phyloP scores from a whole-genome alignment of 2,329 filamentous ascomycete species.

The Aspergillus persii region DNA sequence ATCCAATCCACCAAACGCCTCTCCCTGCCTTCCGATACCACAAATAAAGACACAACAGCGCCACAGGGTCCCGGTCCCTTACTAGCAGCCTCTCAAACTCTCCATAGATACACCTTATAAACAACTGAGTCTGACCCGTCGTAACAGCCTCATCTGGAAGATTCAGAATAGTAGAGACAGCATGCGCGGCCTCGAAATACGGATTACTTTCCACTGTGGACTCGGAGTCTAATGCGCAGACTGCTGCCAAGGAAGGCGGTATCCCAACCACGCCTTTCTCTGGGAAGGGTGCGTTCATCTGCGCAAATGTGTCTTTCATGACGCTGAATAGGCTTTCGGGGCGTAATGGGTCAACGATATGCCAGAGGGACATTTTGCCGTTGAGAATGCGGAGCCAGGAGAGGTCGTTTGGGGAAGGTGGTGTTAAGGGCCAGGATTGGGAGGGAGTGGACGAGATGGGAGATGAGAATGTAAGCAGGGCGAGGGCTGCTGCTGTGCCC shows the following conservation, averaged over 20 bases:
- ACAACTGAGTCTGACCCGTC: conserved; percentile 29
- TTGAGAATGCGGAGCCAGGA: conserved; percentile 58
- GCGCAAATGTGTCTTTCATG: conserved; percentile 31
- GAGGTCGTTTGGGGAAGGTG: conserved; percentile 13
- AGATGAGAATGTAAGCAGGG: conserved; percentile 41
- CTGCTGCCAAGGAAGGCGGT: conserved; percentile 13
- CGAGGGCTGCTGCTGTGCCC: conserved; percentile 47
- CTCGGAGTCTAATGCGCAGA: conserved; percentile 24
- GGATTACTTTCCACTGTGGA: conserved; percentile 38
- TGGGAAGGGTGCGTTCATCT: conserved; percentile 37
- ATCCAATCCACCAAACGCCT: conserved; percentile 46
- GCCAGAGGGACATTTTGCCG: conserved; percentile 56
- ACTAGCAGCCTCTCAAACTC: conserved; percentile 34
- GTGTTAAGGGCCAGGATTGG: conserved; percentile 56
- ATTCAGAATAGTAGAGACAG: conserved; percentile 30
- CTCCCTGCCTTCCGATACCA: conserved; percentile 45
- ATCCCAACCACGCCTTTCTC: conserved; percentile 22
- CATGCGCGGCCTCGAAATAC: conserved; percentile 42
- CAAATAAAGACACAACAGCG: conserved; percentile 42
- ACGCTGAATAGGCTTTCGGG: conserved; percentile 48
- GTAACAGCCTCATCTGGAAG: conserved; percentile 28
- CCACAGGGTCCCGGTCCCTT: conserved; percentile 33
- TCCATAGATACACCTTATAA: conserved; percentile 35
- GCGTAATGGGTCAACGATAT: conserved; percentile 49
- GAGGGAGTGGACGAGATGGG: conserved; percentile 41